Evolutionary conservation across 2,329 filamentous ascomycete species (phyloP), one percentile per base, ranked within the genome.

Genomic region (Emergomyces orientalis): DNA sequence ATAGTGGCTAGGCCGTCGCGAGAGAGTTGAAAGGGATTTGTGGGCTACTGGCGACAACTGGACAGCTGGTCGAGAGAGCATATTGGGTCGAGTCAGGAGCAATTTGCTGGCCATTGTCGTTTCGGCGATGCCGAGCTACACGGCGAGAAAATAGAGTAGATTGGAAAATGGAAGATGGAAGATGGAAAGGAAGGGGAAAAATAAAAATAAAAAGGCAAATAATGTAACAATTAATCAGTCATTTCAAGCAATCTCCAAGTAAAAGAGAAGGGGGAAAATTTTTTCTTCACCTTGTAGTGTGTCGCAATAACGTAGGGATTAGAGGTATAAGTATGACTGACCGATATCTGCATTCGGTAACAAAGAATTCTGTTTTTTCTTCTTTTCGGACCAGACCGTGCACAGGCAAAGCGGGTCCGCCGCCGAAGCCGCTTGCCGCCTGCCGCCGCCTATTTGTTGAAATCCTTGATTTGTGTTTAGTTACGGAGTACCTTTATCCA

Each of bases 21-120:
- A 64, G 47, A 66, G 66, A 49, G 73, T 72, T 65, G 72, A 67
- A 62, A 75, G 69, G 64, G 73, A 71, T 65, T 72, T 71, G 70
- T 72, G 73, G 69, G 74, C 74, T 68, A 73, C 67, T 65, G 72
- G 70, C 62, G 73, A 71, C 65, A 74, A 66, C 68, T 72, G 71
- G 69, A 74, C 70, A 58, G 69, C 69, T 37, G 72, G 68, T 34
- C 68, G 66, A 27, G 70, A 69, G 49, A 67, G 69, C 73, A 74
- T 73, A 54, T 67, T 68, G 37, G 72, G 68, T 59, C 72, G 72
- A 65, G 74, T 69, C 63, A 71, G 69, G 65, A 74, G 69, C 65
- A 71, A 67, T 65, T 67, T 70, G 71, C 71, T 71, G 70, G 73
- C 73, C 73, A 75, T 74, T 41, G 56, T 22, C 27, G 43, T 25